These are phyloP conservation scores for Puccinia sorghi DNA, from an alignment of 1,284 basidiomycete genomes.

Conservation along the genomic window DNA sequence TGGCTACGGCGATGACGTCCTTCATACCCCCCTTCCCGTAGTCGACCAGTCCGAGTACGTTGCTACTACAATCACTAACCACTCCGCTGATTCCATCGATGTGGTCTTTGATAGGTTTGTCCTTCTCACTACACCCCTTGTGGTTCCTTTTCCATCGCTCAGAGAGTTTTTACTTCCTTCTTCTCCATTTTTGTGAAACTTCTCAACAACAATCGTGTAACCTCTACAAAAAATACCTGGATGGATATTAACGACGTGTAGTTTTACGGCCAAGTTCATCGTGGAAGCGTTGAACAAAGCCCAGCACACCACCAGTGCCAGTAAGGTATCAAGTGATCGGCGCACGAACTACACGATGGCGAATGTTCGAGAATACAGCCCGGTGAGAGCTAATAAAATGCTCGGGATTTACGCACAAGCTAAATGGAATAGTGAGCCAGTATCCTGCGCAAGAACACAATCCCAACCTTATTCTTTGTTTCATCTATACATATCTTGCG, in stretches of 20 bases:
- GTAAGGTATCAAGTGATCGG: not conserved
- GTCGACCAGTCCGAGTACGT: conserved; percentile 65
- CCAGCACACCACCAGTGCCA: not conserved
- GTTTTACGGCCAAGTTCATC: conserved; percentile 15
- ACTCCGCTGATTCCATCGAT: conserved; percentile 30
- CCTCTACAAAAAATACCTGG: not conserved
- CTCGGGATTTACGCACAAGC: conserved; percentile 25
- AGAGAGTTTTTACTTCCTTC: no score
- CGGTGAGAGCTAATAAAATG: conserved; percentile 11
- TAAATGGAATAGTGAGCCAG: conserved; percentile 22
- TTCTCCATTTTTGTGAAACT: no score
- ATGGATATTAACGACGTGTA: not conserved
- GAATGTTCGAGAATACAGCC: conserved; percentile 18
- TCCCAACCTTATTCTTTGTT: not conserved
- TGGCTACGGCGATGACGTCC: conserved; percentile 70
- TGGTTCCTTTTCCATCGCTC: no score
- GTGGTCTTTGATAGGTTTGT: conserved; percentile 44
- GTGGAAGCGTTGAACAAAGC: conserved; percentile 20
- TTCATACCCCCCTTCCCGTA: conserved; percentile 66
- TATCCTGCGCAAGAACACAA: no score
- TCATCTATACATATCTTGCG: not conserved
- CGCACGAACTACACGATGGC: conserved; percentile 10
- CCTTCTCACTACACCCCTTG: not conserved
- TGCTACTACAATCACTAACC: conserved; percentile 50
- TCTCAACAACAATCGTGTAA: no score